Conservation (phyloP, 164 flowering plant genomes). For the Vitis rupestris region DNA sequence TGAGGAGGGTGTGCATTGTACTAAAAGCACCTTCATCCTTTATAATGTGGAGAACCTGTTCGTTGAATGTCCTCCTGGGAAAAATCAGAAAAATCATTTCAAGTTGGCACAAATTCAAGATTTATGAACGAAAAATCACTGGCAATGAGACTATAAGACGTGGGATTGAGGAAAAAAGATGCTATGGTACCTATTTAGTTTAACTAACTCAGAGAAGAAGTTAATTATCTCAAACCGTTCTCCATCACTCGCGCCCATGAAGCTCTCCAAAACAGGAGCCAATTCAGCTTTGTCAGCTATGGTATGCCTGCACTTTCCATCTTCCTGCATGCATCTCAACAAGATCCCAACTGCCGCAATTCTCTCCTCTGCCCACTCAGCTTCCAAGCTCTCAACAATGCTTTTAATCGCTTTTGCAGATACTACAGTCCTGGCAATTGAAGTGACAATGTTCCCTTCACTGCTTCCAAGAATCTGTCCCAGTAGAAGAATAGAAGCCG, state of each 20-base stretch:
- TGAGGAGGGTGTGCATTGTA: slow-evolving; percentile 69
- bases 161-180: background rate
- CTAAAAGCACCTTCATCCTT: slow-evolving; percentile 72
- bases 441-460: slow-evolving; percentile 26
- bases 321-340: slow-evolving; percentile 57
- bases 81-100: background rate
- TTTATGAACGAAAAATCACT: background rate
- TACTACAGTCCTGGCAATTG: slow-evolving; percentile 32
- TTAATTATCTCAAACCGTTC: slow-evolving; percentile 57
- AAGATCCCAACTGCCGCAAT: slow-evolving; percentile 66
- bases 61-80: slow-evolving; percentile 67
- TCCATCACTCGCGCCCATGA: slow-evolving; percentile 43
- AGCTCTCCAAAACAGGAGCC: slow-evolving; percentile 57
- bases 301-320: slow-evolving; percentile 59
- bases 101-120: background rate
- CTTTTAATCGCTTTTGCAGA: slow-evolving; percentile 39
- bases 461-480: slow-evolving; percentile 41
- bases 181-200: slow-evolving; percentile 49
- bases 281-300: slow-evolving; percentile 72
- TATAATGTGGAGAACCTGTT: slow-evolving; percentile 61
- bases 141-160: background rate
- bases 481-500: slow-evolving; percentile 58
- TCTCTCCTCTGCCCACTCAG: slow-evolving; percentile 53
- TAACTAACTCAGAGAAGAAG: slow-evolving; percentile 64
- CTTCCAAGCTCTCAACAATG: slow-evolving; percentile 47